These are phyloP conservation scores for Ophiostoma quercus DNA, from an alignment of 2,329 filamentous ascomycete species.

Conservation along the genomic window DNA sequence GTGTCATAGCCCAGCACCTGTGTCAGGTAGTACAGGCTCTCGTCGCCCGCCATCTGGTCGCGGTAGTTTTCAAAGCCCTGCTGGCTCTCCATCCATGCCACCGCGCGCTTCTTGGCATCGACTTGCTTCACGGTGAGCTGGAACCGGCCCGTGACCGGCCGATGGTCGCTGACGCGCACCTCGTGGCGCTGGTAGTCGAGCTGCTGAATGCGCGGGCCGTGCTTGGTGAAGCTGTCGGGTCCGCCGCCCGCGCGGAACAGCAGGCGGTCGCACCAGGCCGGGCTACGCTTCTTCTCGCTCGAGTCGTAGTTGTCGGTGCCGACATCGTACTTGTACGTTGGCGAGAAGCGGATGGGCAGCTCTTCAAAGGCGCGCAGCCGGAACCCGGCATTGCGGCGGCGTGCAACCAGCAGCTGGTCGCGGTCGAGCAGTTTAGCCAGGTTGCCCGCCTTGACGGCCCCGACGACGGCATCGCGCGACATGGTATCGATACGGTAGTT, in stretches of 20 bases:
- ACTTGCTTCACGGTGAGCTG: conserved; percentile 80
- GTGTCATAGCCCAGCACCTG: conserved; percentile 51
- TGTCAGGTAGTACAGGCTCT: conserved; percentile 54
- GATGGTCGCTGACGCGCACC: conserved; percentile 83
- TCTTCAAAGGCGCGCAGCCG: conserved; percentile 86
- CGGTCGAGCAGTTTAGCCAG: conserved; percentile 81
- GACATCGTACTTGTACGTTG: conserved; percentile 98
- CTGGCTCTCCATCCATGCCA: conserved; percentile 67
- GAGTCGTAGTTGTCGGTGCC: conserved; percentile 91
- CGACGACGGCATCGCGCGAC: conserved; percentile 86
- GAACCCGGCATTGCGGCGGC: conserved; percentile 84
- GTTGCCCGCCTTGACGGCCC: conserved; percentile 75
- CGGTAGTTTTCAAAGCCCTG: conserved; percentile 68
- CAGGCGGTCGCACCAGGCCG: conserved; percentile 93
- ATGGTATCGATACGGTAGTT: conserved; percentile 99
- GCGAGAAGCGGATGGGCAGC: conserved; percentile 81
- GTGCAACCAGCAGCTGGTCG: conserved; percentile 85
- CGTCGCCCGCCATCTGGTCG: conserved; percentile 61
- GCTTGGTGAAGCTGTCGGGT: not conserved
- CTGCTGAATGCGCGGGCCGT: conserved; percentile 69
- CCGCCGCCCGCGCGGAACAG: conserved; percentile 63
- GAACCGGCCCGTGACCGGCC: conserved; percentile 84
- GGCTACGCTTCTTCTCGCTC: conserved; percentile 87
- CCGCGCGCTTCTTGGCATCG: conserved; percentile 58
- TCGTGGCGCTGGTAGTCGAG: conserved; percentile 85